Percentiles rank a stretch among this genome's conserved stretches.
Evolutionary conservation across 345 rosid species (phyloP).

Genomic region (Alliaria petiolata): DNA sequence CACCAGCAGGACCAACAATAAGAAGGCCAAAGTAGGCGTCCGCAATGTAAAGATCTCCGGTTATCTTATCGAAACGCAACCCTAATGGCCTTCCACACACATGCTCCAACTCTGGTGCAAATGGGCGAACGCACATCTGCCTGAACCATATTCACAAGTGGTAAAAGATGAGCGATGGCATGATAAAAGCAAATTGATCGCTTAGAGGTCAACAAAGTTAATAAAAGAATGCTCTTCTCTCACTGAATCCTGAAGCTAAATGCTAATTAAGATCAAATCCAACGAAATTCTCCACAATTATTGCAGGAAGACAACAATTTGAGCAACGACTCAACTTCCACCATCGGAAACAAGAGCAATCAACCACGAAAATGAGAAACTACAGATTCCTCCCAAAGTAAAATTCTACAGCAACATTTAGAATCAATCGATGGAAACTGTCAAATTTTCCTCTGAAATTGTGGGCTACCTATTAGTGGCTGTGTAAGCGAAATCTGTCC

Average conservation of each 20-base stretch:
- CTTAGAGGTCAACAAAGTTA: background rate
- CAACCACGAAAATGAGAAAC: background rate
- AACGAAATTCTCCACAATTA: background rate
- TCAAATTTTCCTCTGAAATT: too few species aligned
- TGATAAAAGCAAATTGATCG: background rate
- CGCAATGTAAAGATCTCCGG: conserved; percentile 71
- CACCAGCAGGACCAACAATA: conserved; percentile 63
- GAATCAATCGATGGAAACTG: background rate
- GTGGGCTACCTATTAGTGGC: conserved; percentile 41
- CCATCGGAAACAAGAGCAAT: too few species aligned
- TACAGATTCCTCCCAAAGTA: background rate
- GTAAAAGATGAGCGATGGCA: background rate
- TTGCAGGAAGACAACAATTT: background rate
- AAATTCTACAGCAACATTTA: background rate
- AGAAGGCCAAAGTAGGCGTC: conserved; percentile 74
- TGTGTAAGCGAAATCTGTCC: conserved; percentile 63
- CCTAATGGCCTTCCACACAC: conserved; percentile 81
- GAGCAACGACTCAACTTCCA: background rate
- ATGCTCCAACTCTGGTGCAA: conserved; percentile 64
- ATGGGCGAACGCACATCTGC: conserved; percentile 56
- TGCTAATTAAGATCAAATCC: background rate
- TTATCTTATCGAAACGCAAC: conserved; percentile 52
- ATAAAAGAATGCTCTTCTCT: background rate
- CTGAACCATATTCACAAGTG: conserved; percentile 29
- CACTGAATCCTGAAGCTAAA: background rate